Percentiles rank a stretch among this genome's conserved stretches.
phyloP scores from a whole-genome alignment of 2,329 filamentous ascomycete species.

The Alternaria gaisen region DNA sequence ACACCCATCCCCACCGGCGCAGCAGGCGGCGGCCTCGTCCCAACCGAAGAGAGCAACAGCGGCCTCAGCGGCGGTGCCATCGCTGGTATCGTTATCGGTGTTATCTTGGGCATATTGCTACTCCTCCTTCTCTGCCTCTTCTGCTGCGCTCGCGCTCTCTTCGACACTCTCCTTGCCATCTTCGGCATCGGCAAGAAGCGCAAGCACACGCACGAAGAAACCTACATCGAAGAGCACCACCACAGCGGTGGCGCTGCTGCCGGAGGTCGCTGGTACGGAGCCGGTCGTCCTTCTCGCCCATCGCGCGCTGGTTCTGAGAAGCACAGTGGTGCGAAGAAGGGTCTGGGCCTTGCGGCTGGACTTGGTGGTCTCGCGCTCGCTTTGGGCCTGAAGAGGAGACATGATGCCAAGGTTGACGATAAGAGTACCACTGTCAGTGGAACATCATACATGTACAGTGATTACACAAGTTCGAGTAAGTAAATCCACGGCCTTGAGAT shows the following conservation, averaged over 20 bases:
- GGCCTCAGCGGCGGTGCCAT: conserved; percentile 75
- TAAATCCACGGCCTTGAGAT: conserved; percentile 17
- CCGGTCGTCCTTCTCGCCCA: conserved; percentile 45
- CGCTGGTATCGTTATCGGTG: conserved; percentile 81
- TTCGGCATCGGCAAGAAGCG: conserved; percentile 66
- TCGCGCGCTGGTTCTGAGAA: conserved; percentile 45
- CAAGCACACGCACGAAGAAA: conserved; percentile 62
- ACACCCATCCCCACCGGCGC: conserved; percentile 64
- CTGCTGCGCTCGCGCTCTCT: conserved; percentile 66
- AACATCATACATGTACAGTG: conserved; percentile 53
- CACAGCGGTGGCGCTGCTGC: conserved; percentile 67
- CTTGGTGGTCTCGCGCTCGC: conserved; percentile 56
- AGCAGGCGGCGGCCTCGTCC: conserved; percentile 50
- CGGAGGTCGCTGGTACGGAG: conserved; percentile 61
- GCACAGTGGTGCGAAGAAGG: conserved; percentile 46
- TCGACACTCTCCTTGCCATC: conserved; percentile 66
- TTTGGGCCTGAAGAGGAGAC: conserved; percentile 56
- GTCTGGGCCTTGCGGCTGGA: conserved; percentile 52
- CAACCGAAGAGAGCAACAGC: conserved; percentile 37
- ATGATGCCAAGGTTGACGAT: conserved; percentile 53
- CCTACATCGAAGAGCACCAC: conserved; percentile 71
- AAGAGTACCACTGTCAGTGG: conserved; percentile 55
- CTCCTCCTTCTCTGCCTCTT: conserved; percentile 78
- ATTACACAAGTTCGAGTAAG: conserved; percentile 61
- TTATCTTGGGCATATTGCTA: conserved; percentile 71